These are phyloP conservation scores for Graphium sp. DNA, from an alignment of 2,329 filamentous ascomycete species.

Conservation along the genomic window DNA sequence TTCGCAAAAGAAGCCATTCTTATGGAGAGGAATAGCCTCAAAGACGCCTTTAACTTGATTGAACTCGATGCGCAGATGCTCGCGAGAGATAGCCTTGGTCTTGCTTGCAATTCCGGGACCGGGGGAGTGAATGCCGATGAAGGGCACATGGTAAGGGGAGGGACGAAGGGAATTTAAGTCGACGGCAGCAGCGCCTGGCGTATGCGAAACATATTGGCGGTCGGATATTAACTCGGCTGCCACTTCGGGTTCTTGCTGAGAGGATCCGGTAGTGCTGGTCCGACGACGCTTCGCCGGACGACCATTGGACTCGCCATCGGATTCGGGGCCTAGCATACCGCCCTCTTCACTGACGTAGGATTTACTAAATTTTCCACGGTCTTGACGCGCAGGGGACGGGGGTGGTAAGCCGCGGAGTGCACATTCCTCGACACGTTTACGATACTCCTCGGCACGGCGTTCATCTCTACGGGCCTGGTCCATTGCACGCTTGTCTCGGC, in stretches of 20 bases:
- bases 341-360: constrained; percentile 54
- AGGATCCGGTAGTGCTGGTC: constrained; percentile 14
- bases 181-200: constrained; percentile 38
- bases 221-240: constrained; percentile 34
- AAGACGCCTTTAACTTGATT: constrained; percentile 46
- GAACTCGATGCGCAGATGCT: constrained; percentile 58
- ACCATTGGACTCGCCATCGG: constrained; percentile 32
- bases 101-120: constrained; percentile 40
- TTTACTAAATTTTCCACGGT: constrained; percentile 39
- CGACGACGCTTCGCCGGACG: constrained; percentile 29
- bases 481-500: constrained; percentile 48
- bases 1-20: constrained; percentile 54
- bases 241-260: constrained; percentile 7
- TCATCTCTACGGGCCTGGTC: constrained; percentile 35
- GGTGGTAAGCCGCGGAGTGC: constrained; percentile 29
- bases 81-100: constrained; percentile 57
- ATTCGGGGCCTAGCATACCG: constrained; percentile 49
- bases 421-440: constrained; percentile 26
- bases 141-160: constrained; percentile 42
- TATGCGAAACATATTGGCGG: constrained; percentile 43
- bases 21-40: constrained; percentile 42
- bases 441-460: constrained; percentile 26
- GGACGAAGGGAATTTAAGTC: constrained; percentile 43
- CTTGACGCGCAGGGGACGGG: constrained; percentile 29
- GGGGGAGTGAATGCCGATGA: constrained; percentile 58